Conservation (phyloP, 306 rosid species). For the Gleditsia sinensis region DNA sequence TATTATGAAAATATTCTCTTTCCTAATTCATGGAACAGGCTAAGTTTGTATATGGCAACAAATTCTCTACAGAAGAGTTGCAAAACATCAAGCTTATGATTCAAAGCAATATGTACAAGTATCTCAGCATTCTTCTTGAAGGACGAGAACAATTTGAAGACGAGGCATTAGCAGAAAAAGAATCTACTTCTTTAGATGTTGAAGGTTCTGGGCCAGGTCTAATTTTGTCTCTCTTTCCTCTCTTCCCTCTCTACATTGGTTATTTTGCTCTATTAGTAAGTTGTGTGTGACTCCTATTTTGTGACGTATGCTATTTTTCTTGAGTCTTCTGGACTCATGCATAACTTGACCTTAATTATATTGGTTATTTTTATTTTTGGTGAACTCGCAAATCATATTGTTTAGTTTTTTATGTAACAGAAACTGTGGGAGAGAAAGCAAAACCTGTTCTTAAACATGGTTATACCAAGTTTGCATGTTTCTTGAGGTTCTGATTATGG, state of each 20-base stretch:
- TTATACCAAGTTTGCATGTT: constrained; percentile 14
- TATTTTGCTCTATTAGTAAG: constrained; percentile 29
- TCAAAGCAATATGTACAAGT: constrained; percentile 91
- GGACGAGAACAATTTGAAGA: constrained; percentile 94
- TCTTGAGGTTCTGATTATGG: constrained; percentile 12
- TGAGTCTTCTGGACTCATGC: constrained; percentile 1
- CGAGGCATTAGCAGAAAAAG: constrained; percentile 59
- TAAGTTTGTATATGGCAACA: constrained; percentile 73
- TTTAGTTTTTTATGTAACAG: background rate
- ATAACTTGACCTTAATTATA: background rate
- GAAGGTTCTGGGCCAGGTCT: constrained; percentile 54
- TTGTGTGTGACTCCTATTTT: constrained; percentile 13
- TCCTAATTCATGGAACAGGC: constrained; percentile 54
- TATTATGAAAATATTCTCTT: constrained; percentile 21
- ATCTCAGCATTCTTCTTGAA: constrained; percentile 82
- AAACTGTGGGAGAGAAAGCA: background rate
- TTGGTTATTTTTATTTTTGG: background rate
- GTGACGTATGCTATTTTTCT: constrained; percentile 20
- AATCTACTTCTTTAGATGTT: constrained; percentile 31
- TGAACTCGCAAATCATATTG: background rate
- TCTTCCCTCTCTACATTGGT: constrained; percentile 26
- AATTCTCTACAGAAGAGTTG: constrained; percentile 70
- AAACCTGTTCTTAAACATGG: constrained; percentile 1
- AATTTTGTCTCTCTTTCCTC: constrained; percentile 15
- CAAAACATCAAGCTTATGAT: constrained; percentile 84